Percentiles rank a stretch among this genome's conserved stretches.
phyloP scores from a whole-genome alignment of 2,329 filamentous ascomycete genomes.

The Ceratocystis albifundus region DNA sequence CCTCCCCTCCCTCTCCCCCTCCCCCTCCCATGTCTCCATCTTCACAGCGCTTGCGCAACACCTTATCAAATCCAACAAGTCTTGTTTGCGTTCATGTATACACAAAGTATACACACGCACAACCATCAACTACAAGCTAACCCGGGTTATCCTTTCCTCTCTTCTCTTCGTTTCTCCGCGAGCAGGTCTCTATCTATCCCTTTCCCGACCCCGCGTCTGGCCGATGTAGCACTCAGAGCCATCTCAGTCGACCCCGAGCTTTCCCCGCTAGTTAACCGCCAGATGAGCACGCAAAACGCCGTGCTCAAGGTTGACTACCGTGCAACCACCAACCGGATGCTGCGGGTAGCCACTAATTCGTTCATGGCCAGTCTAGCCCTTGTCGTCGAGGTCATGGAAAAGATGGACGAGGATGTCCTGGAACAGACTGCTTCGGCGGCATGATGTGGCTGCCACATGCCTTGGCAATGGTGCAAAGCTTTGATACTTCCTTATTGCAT shows the following conservation, averaged over 20 bases:
- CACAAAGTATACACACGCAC: neutral
- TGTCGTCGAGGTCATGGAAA: slow-evolving; percentile 79
- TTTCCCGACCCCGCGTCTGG: slow-evolving; percentile 68
- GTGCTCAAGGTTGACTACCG: slow-evolving; percentile 65
- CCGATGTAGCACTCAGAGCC: slow-evolving; percentile 60
- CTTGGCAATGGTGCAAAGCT: neutral
- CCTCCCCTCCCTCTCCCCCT: too few species aligned
- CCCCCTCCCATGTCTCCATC: neutral
- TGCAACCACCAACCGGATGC: slow-evolving; percentile 90
- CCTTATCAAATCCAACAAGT: neutral
- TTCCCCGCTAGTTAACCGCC: slow-evolving; percentile 67
- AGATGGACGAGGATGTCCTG: slow-evolving; percentile 75
- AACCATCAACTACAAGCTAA: neutral
- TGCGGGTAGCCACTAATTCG: slow-evolving; percentile 88
- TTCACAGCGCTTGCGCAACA: neutral
- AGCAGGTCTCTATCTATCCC: slow-evolving; percentile 62
- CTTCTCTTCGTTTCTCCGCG: slow-evolving; percentile 24
- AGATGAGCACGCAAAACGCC: slow-evolving; percentile 45
- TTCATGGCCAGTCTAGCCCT: slow-evolving; percentile 86
- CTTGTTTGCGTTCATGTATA: neutral
- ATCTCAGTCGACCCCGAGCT: slow-evolving; percentile 81
- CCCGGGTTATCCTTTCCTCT: neutral
- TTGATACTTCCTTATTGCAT: neutral
- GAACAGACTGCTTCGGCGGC: slow-evolving; percentile 27
- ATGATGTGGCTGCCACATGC: neutral